Percentiles rank a stretch among this genome's conserved stretches.
phyloP scores from a whole-genome alignment of 23 red algal genomes.

The Rhodosorus marinus region DNA sequence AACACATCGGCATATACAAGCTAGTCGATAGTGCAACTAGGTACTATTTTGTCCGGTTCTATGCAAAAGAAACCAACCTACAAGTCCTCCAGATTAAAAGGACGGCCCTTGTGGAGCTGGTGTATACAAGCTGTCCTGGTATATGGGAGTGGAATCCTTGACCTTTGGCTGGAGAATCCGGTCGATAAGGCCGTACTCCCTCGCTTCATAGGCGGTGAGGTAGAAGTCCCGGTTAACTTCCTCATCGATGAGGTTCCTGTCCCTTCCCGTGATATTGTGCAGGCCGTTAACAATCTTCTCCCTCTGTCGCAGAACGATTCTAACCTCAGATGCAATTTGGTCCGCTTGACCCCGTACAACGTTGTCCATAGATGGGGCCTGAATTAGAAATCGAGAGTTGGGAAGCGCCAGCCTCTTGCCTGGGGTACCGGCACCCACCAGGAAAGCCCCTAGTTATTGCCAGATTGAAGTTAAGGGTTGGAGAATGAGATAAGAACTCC shows the following conservation, averaged over 20 bases:
- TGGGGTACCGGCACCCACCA: constrained; percentile 68
- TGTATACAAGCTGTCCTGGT: no score
- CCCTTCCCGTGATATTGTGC: constrained; percentile 45
- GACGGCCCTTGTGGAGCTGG: no score
- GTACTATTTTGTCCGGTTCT: no score
- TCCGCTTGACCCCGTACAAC: constrained; percentile 50
- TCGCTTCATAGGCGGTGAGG: constrained; percentile 80
- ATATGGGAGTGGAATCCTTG: no score
- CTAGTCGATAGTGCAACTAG: no score
- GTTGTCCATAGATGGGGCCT: constrained; percentile 58
- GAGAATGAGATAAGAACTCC: no score
- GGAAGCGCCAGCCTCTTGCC: constrained; percentile 82
- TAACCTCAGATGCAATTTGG: constrained; percentile 72
- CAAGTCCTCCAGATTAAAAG: no score
- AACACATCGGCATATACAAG: no score
- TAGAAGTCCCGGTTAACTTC: constrained; percentile 79
- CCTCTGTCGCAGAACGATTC: constrained; percentile 60
- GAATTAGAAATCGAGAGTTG: constrained; percentile 81
- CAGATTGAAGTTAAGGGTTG: no score
- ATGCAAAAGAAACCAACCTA: no score
- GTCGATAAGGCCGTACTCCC: constrained; percentile 90
- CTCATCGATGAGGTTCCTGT: constrained; percentile 31
- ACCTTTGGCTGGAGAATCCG: constrained; percentile 53
- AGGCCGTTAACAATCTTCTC: constrained; percentile 48
- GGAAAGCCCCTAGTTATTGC: constrained; percentile 74